Evolutionary conservation across 139 green algal species (phyloP), one percentile per base, ranked within the genome.

Genomic region (Coccomyxa sp.): DNA sequence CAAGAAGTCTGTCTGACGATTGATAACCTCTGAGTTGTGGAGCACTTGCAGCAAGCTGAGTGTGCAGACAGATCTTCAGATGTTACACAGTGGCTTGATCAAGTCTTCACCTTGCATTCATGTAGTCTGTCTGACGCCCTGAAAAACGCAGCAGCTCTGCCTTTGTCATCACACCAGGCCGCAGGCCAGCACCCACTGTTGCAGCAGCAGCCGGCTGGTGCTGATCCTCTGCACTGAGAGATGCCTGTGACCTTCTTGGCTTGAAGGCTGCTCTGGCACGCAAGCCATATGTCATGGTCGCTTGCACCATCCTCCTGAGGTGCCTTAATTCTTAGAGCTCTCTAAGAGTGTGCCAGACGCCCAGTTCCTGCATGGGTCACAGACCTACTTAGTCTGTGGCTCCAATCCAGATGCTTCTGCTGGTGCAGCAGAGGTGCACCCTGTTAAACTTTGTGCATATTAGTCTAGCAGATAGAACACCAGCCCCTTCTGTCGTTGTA

Each of bases 171-270:
- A 75, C 68, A 60, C 85, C 84, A 13, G 88, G 88, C 9, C 86
- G 85, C 27, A 93, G 82, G 0, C 91, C 91, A 16, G 89, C 88
- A 27, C 82, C 84, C 13, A 94, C 51, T n/a, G 85, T 86, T 38
- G 91, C 90, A 30, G 51, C 18, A 21, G 82, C 82, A n/a, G 79
- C 84, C 15, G 88, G 86, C 67, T 87, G 74, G 21, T 74, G 27
- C 11, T 81, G 59, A 58, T 90, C 79, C 51, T 84, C 83, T 28
- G 63, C 25, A 18, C 63, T 79, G n/a, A 82, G 76, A 10, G 58
- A 60, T 16, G 57, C 63, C 21, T 57, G 31, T 10, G 38, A 57
- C 18, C 79, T 75, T 17, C 83, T 68, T 31, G 76, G 74, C 15
- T 21, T 21, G 38, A 66, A 38, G 15, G 67, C 17, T 45, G 60